Evolutionary conservation across 2,329 filamentous ascomycete species (phyloP).

Genomic region (Tricladium varicosporioides): DNA sequence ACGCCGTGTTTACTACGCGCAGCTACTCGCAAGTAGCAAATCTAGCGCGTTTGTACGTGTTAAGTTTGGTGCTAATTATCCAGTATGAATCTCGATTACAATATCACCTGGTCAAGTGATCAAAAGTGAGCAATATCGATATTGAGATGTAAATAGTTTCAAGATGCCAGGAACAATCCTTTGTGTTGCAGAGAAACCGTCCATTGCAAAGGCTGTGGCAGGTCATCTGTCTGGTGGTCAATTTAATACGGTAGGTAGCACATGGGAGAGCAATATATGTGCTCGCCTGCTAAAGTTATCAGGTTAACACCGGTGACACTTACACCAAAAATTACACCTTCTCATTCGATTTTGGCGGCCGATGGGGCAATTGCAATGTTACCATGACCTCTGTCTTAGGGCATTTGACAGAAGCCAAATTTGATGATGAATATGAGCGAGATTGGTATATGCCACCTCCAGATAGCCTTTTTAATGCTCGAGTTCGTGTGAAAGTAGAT

Average conservation of each 20-base stretch:
- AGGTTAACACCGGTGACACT: slow-evolving; percentile 38
- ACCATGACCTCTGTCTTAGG: slow-evolving; percentile 93
- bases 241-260: slow-evolving; percentile 60
- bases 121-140: not conserved
- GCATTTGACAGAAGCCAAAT: slow-evolving; percentile 80
- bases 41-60: slow-evolving; percentile 5
- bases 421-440: slow-evolving; percentile 64
- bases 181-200: slow-evolving; percentile 85
- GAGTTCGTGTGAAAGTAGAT: slow-evolving; percentile 65
- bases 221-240: slow-evolving; percentile 80
- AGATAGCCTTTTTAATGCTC: slow-evolving; percentile 75
- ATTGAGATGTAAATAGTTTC: not conserved
- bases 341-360: slow-evolving; percentile 77
- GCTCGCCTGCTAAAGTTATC: slow-evolving; percentile 5
- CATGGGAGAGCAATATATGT: not conserved
- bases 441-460: slow-evolving; percentile 82
- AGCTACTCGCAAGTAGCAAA: not conserved
- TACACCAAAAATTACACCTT: slow-evolving; percentile 97
- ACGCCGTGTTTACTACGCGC: slow-evolving; percentile 4
- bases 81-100: not conserved
- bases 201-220: slow-evolving; percentile 92
- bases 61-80: not conserved
- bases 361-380: slow-evolving; percentile 79
- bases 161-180: slow-evolving; percentile 51
- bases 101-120: not conserved